Base-by-base conservation (phyloP, 148 eudicot genomes). In the Rhododendron ovatum region DNA sequence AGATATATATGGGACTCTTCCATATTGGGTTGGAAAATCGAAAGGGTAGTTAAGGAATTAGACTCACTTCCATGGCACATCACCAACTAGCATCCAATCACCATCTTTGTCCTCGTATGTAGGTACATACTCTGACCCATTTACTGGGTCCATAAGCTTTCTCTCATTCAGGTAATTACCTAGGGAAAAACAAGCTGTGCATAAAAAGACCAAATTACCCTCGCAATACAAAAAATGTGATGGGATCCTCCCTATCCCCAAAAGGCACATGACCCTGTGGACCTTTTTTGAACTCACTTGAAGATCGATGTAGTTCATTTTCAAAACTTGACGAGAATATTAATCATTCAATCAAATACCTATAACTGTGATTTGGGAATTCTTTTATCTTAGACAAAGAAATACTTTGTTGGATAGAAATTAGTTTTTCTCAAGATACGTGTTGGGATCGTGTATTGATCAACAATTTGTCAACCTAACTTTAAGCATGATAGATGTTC, bases 81-180 rank as follows among this genome's bases (percentile, higher is more conserved):
- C 88, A 35, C 85, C 88, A 45, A 87, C 88, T 35, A 87, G 85
- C 88, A 87, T 87, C 88, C 88, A 87, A 35, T 87, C 88, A 15
- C 88, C 88, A 61, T 87, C 88, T 48, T 87, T 87, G 59, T 87
- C 88, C 76, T 87, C 85, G 14, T 87, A 87, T 4, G 88, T 87
- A 14, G 88, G 85, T 26, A 87, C 85, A 37, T 75, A 87, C 26
- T 83, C 82, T 3, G 83, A 61, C 53, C 86, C 73, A 78, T 87
- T 87, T 13, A 78, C 83, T 1, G 83, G 65, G 57, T 87, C 86
- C 73, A 83, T 30, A 61, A 87, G 85, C 86, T 83, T 76, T 35
- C 83, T 59, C 45, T 87, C 83, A 39, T 76, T 77, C 82, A 76
- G 35, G 37, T 76, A n/a, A 77, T 75, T 77, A 78, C 88, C 88